Evolutionary conservation across 2,329 filamentous ascomycete species (phyloP).

Genomic region (Kalmusia sp.): DNA sequence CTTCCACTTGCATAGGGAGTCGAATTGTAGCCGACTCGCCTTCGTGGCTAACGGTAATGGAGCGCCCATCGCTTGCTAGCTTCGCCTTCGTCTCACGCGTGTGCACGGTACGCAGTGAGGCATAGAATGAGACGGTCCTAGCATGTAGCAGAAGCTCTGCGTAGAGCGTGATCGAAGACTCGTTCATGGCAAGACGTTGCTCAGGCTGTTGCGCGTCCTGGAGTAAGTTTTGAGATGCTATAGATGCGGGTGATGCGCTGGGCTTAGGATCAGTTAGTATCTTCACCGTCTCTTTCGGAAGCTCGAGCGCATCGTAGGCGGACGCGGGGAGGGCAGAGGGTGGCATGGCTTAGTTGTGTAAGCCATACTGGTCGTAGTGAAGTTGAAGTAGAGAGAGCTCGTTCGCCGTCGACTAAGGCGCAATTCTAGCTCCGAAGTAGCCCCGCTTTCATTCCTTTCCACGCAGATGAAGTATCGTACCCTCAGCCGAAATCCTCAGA

Average conservation of each 20-base stretch:
- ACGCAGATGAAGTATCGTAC: too few species aligned
- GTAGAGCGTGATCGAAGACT: constrained; percentile 55
- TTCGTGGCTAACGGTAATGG: constrained; percentile 55
- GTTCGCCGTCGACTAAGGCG: background rate
- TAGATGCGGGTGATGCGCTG: constrained; percentile 20
- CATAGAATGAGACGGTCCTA: constrained; percentile 64
- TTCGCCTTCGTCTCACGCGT: constrained; percentile 52
- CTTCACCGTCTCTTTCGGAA: constrained; percentile 37
- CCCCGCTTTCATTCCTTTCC: background rate
- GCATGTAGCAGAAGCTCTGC: constrained; percentile 68
- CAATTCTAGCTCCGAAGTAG: constrained; percentile 5
- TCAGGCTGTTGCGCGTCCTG: constrained; percentile 31
- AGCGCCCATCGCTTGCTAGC: constrained; percentile 53
- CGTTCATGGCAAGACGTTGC: constrained; percentile 34
- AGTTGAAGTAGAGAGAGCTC: background rate
- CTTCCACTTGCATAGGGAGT: constrained; percentile 56
- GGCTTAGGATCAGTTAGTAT: constrained; percentile 42
- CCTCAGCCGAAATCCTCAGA: too few species aligned
- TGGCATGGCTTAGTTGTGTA: constrained; percentile 37
- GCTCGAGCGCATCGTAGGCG: constrained; percentile 43
- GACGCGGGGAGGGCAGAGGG: constrained; percentile 42
- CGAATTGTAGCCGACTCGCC: constrained; percentile 52
- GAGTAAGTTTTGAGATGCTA: constrained; percentile 40
- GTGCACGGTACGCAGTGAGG: constrained; percentile 56
- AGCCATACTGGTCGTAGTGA: constrained; percentile 31